Base-by-base conservation (phyloP, 108 stramenopile species). In the Cyclotella sp. region DNA sequence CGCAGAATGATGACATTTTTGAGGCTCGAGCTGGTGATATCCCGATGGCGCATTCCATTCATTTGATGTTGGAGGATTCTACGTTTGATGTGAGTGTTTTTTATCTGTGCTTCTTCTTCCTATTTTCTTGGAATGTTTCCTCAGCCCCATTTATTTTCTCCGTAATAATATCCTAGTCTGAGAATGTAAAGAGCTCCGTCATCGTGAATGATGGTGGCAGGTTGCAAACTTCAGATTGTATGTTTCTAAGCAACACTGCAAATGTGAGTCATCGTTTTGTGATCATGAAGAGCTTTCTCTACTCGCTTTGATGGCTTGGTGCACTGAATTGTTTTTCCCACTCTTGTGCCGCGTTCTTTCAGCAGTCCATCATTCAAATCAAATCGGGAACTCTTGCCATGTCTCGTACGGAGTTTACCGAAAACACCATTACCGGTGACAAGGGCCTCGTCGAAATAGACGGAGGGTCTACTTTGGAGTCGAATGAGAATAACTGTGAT, bases 161-260 rank as follows among this genome's bases (percentile, higher is more conserved):
- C 29, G 45, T 46, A 14, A 24, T 3, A 28, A 16, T 26, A 0
- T 29, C n/a, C 12, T 22, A 70, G 47, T 39, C 46, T 0, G 70
- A 82, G 29, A 41, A 40, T 26, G 69, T 66, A 13, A 46, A 49
- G 41, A 53, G 44, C n/a, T 75, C 81, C 28, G 75, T 82, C 13
- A 76, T 82, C 44, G 57, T 66, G 0, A 82, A 70, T 53, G 63
- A 75, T 24, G 81, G 75, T 19, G 81, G 45, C 6, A 44, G 70
- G 28, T 67, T 82, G 9, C 74, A 75, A n/a, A 63, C 55, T 4
- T 30, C 70, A 6, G 30, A 54, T 3, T 71, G 55, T 27, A 52
- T 34, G 21, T 82, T 76, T 57, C 16, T 42, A 0, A 76, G 72
- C 40, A 82, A 82, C 57, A 68, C 70, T 62, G 81, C 75, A 30